Conservation (phyloP, 2,329 filamentous ascomycete species). For the Aspergillus sp. region DNA sequence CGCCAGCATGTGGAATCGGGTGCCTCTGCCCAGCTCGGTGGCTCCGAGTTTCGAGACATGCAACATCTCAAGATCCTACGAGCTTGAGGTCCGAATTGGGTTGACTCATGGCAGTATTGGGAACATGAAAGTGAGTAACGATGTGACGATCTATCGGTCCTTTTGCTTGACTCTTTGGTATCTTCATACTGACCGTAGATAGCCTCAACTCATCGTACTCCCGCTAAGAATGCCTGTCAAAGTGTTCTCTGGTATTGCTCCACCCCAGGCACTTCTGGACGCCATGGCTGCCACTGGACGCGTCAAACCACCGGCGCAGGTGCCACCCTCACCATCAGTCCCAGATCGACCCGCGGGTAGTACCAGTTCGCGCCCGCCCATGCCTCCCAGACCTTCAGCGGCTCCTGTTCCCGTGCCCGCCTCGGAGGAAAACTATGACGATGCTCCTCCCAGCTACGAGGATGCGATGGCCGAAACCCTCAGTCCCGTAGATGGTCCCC, state of each 20-base stretch:
- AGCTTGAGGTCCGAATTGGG: constrained; percentile 78
- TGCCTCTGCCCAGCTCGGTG: constrained; percentile 77
- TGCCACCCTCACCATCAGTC: constrained; percentile 9
- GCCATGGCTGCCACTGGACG: constrained; percentile 51
- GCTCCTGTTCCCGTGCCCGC: constrained; percentile 22
- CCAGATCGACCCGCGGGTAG: constrained; percentile 24
- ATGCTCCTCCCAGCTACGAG: constrained; percentile 92
- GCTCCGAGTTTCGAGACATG: constrained; percentile 85
- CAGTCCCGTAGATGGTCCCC: constrained; percentile 69
- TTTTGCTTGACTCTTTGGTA: background rate
- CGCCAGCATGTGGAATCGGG: constrained; percentile 68
- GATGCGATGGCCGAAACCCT: constrained; percentile 82
- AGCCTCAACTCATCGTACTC: constrained; percentile 74
- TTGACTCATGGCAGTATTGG: constrained; percentile 68
- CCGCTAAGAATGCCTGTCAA: constrained; percentile 77
- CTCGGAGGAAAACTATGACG: constrained; percentile 49
- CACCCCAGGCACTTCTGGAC: constrained; percentile 72
- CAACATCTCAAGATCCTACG: constrained; percentile 79
- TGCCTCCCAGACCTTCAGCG: constrained; percentile 39
- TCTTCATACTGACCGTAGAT: constrained; percentile 18
- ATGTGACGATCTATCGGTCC: background rate
- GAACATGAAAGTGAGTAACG: constrained; percentile 47
- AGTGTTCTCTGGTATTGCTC: constrained; percentile 84
- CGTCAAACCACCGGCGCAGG: constrained; percentile 20
- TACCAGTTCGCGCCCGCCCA: constrained; percentile 34